Conservation (phyloP, 345 rosid genomes). For the Brassica napus region Da-Ae NC_063436.1:16626001-16626500, state of each 20-base stretch:
- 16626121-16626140: not conserved
- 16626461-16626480: constrained; percentile 5
- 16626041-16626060: constrained; percentile 83
- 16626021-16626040: constrained; percentile 82
- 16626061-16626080: constrained; percentile 82
- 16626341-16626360: constrained; percentile 46
- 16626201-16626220: constrained; percentile 86
- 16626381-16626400: not conserved
- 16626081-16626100: constrained; percentile 90
- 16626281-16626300: constrained; percentile 92
- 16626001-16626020: constrained; percentile 75
- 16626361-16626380: not conserved
- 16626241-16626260: constrained; percentile 81
- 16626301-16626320: constrained; percentile 90
- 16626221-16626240: constrained; percentile 77
- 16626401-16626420: not conserved
- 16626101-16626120: constrained; percentile 24
- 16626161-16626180: constrained; percentile 66
- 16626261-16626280: constrained; percentile 78
- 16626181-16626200: constrained; percentile 87
- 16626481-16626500: not conserved
- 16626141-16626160: not conserved
- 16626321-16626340: constrained; percentile 80
- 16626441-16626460: not conserved
- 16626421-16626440: constrained; percentile 12